Conservation (phyloP, 202 grass and related monocot genomes). For the Schoenoplectus triqueter region DNA sequence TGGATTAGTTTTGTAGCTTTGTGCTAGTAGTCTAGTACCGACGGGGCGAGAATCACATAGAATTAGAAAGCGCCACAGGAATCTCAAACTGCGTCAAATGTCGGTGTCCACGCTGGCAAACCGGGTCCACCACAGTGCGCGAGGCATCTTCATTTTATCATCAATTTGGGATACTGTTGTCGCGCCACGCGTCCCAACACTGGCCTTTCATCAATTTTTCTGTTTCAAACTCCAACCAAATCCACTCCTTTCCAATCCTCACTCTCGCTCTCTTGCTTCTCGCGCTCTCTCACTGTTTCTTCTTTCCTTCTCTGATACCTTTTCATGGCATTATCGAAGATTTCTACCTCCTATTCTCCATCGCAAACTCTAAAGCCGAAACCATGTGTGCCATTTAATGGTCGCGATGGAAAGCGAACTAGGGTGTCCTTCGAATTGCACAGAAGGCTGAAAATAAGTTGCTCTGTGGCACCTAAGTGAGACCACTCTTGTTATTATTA, state of each 20-base stretch:
- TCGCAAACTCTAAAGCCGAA: slow-evolving; percentile 29
- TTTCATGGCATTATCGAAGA: slow-evolving; percentile 46
- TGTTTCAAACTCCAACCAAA: no score
- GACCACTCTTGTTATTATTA: neutral
- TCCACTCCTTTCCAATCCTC: slow-evolving; percentile 29
- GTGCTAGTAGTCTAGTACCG: no score
- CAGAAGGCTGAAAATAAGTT: slow-evolving; percentile 39
- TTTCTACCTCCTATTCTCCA: slow-evolving; percentile 29
- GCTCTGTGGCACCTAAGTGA: slow-evolving; percentile 79
- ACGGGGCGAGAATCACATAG: neutral
- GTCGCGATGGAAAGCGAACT: neutral
- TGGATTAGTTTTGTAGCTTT: no score
- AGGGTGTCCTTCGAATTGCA: neutral
- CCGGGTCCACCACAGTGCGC: neutral
- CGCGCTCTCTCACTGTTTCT: neutral
- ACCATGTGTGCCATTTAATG: neutral
- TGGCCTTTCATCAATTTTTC: slow-evolving; percentile 20
- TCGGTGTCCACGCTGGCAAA: neutral
- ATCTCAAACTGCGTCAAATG: neutral
- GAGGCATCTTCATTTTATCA: slow-evolving; percentile 26
- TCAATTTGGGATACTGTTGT: slow-evolving; percentile 32
- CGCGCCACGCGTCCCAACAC: slow-evolving; percentile 36
- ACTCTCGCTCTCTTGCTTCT: neutral
- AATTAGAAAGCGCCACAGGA: slow-evolving; percentile 19
- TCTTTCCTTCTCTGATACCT: neutral